Evolutionary conservation across 768 basidiomycete species (phyloP).

Genomic region (Pisolithus tinctorius): DNA sequence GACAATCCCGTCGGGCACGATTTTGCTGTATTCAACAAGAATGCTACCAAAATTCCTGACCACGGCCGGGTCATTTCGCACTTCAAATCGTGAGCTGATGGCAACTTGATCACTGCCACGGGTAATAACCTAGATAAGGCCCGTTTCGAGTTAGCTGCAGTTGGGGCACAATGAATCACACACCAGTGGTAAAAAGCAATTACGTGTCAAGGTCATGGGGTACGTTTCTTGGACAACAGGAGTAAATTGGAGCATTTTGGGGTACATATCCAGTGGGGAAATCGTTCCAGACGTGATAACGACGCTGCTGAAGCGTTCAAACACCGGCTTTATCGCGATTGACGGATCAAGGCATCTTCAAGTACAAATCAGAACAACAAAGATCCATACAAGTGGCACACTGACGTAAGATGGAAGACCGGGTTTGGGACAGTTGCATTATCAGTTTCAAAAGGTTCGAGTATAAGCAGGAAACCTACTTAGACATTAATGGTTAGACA

Average conservation of each 20-base stretch:
- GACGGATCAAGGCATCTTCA: conserved; percentile 92
- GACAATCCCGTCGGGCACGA: conserved; percentile 96
- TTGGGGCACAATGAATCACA: conserved; percentile 16
- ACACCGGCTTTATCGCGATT: conserved; percentile 94
- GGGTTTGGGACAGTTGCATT: conserved; percentile 98
- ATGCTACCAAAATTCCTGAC: conserved; percentile 99
- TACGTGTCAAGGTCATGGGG: conserved; percentile 94
- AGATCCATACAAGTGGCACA: conserved; percentile 7
- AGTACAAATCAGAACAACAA: conserved; percentile 9
- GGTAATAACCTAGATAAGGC: conserved; percentile 73
- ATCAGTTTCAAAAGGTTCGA: conserved; percentile 98
- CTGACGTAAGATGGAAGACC: conserved; percentile 94
- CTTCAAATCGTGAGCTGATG: conserved; percentile 97
- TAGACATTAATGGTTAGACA: not conserved
- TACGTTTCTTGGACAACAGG: conserved; percentile 97
- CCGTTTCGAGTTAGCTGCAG: not conserved
- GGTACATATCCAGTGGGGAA: conserved; percentile 99
- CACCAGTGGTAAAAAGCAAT: conserved; percentile 93
- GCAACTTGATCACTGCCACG: conserved; percentile 98
- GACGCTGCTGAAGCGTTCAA: conserved; percentile 96
- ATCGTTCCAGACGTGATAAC: conserved; percentile 99
- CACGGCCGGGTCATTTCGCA: conserved; percentile 97
- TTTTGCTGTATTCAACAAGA: conserved; percentile 95
- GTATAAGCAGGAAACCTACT: conserved; percentile 87
- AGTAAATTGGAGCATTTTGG: conserved; percentile 97